phyloP scores from a whole-genome alignment of 257 asterid species.

The Salvia miltiorrhiza region DNA sequence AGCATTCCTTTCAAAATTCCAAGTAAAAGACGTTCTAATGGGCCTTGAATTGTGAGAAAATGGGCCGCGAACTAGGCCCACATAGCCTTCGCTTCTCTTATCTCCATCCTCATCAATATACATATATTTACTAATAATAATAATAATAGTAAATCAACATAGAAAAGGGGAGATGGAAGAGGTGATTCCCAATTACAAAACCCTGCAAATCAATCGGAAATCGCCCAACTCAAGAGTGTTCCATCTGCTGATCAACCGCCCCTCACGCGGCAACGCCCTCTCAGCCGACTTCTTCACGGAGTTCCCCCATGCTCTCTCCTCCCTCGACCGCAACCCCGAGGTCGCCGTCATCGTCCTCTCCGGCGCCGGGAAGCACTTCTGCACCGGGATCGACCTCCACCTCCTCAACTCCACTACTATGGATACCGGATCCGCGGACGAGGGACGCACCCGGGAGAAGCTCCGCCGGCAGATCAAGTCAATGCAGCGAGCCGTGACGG shows the following conservation, averaged over 20 bases:
- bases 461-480: slow-evolving; percentile 59
- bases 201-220: slow-evolving; percentile 39
- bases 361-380: slow-evolving; percentile 73
- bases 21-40: no score
- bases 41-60: no score
- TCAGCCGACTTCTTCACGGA: slow-evolving; percentile 69
- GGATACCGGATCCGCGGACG: slow-evolving; percentile 23
- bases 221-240: slow-evolving; percentile 50
- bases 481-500: slow-evolving; percentile 62
- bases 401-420: slow-evolving; percentile 19
- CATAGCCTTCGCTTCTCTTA: no score
- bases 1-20: no score
- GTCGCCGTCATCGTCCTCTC: slow-evolving; percentile 57
- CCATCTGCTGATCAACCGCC: slow-evolving; percentile 49
- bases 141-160: no score
- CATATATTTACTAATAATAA: no score
- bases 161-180: slow-evolving; percentile 24
- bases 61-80: no score
- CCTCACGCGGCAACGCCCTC: slow-evolving; percentile 66
- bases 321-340: slow-evolving; percentile 64
- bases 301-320: slow-evolving; percentile 67
- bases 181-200: slow-evolving; percentile 28
- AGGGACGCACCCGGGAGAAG: slow-evolving; percentile 57
- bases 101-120: no score
- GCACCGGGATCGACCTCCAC: slow-evolving; percentile 76